Evolutionary conservation across 2,329 filamentous ascomycete genomes (phyloP), one percentile per base, ranked within the genome.

Genomic region (Aureobasidium pullulans): DNA sequence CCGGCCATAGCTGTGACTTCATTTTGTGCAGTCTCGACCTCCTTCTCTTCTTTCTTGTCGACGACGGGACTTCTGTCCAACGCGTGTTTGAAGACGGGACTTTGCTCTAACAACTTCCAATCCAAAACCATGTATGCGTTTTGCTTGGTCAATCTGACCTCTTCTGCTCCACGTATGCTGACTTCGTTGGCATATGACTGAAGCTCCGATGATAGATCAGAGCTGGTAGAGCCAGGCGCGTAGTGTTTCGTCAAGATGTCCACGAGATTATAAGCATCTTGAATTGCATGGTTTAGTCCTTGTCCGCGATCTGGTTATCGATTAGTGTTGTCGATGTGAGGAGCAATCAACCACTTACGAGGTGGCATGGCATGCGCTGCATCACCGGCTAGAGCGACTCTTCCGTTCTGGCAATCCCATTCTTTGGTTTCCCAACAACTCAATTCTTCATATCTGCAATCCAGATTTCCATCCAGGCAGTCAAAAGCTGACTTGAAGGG

Each of bases 351-450:
- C 64, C 65, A 74, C 72, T 50, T n/a, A 50, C 48, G 76, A 31
- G 72, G 69, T 13, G 76, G 65, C 76, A 79, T 79, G 0, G 77
- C 73, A 66, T 80, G 69, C 4, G 75, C 76, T 16, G 72, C 70
- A 47, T 70, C 66, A 29, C 73, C 76, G 3, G 66, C 67, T 5
- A 75, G 62, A 3, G 66, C 70, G 15, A 69, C 65, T 7, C 65
- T 64, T n/a, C 69, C 69, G 23, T 64, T 60, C 23, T 54, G 57
- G 44, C 63, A 68, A 44, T 70, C 64, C 65, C 65, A 70, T 1
- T 60, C 59, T 50, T 59, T 53, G 29, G 49, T 62, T 36, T 62
- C 63, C 67, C 67, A 69, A 58, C 59, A 66, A 28, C 47, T 62
- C 15, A 67, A 57, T 43, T 61, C 47, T 2, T 62, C 53, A 36